phyloP scores from a whole-genome alignment of 352 stramenopile species.

The Phytophthora multivora region DNA sequence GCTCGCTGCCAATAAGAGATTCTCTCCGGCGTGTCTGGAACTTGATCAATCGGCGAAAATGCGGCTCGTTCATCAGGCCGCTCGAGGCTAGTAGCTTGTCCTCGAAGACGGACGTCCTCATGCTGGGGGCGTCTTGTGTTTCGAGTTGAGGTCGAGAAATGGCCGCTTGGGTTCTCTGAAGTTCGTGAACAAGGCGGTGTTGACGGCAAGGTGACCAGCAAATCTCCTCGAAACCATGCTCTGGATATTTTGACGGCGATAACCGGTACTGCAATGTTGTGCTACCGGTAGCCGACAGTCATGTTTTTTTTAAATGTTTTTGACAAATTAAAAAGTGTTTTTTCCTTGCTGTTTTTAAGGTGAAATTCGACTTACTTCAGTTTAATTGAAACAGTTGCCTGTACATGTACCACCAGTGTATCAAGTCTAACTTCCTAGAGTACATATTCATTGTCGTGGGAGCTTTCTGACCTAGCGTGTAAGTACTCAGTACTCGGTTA shows the following conservation, averaged over 20 bases:
- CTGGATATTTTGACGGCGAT: conserved; percentile 16
- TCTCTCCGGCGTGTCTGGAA: conserved; percentile 64
- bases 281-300: too few species aligned
- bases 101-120: conserved; percentile 19
- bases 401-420: too few species aligned
- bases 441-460: too few species aligned
- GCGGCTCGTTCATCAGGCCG: conserved; percentile 42
- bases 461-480: too few species aligned
- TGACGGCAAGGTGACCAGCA: conserved; percentile 17
- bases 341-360: too few species aligned
- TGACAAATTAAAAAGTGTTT: too few species aligned
- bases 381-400: too few species aligned
- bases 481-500: too few species aligned
- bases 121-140: neutral
- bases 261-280: neutral
- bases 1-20: conserved; percentile 34
- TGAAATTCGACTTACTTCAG: too few species aligned
- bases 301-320: too few species aligned
- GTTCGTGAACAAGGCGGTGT: conserved; percentile 19
- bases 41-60: conserved; percentile 62
- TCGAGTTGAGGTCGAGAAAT: conserved; percentile 18
- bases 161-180: conserved; percentile 8
- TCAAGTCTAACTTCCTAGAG: too few species aligned
- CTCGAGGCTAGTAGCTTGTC: conserved; percentile 28
- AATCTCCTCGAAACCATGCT: conserved; percentile 3